Percentiles rank a stretch among this genome's conserved stretches.
Conservation (phyloP, 306 rosid species). For the Cicer cuneatum region DNA sequence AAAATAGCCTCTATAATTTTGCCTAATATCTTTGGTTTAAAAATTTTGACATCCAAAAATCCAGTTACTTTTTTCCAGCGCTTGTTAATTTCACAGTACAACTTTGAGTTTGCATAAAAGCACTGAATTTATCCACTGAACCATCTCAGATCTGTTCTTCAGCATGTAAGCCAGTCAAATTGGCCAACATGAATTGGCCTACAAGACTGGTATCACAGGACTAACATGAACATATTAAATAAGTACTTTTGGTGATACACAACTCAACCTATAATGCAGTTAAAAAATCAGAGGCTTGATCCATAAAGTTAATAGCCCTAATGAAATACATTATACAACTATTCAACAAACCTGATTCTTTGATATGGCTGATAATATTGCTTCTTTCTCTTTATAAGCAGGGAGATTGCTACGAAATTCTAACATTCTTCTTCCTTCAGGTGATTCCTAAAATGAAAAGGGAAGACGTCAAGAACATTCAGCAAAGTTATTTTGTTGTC, state of each 20-base stretch:
- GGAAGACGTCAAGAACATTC: constrained; percentile 41
- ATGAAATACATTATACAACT: constrained; percentile 23
- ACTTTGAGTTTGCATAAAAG: neutral
- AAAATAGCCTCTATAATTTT: neutral
- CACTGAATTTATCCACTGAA: constrained; percentile 31
- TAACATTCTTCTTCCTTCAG: constrained; percentile 76
- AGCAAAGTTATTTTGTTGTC: constrained; percentile 31
- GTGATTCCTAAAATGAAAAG: constrained; percentile 65
- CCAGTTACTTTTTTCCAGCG: constrained; percentile 9
- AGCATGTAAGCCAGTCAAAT: constrained; percentile 22
- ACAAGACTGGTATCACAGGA: constrained; percentile 25
- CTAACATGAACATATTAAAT: constrained; percentile 16
- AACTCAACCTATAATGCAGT: constrained; percentile 25
- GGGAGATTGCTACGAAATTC: constrained; percentile 88
- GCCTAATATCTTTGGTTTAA: neutral
- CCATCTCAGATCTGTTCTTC: constrained; percentile 22
- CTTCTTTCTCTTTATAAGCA: constrained; percentile 82
- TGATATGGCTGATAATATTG: constrained; percentile 68
- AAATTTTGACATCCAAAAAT: neutral
- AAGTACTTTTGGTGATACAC: constrained; percentile 11
- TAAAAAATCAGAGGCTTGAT: constrained; percentile 33
- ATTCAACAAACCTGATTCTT: constrained; percentile 73
- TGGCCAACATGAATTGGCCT: constrained; percentile 16
- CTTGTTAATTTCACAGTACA: neutral
- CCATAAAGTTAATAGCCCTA: constrained; percentile 22